Base-by-base conservation (phyloP, 306 rosid species). In the Quercus suber region DNA sequence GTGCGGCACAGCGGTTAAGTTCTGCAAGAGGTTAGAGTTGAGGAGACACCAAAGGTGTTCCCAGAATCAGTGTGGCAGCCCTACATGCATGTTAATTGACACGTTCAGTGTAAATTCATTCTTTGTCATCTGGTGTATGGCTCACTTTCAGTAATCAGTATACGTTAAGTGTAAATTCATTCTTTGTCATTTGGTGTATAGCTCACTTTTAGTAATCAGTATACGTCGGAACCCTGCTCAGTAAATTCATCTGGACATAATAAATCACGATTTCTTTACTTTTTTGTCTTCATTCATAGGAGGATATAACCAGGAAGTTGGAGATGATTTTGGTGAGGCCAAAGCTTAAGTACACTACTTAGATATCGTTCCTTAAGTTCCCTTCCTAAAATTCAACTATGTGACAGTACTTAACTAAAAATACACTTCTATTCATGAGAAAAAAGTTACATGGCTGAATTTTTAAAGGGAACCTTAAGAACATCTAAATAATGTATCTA, bases 1-100 rank as follows among this genome's bases (percentile, higher is more conserved):
- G 98, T 68, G 90, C 94, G 17, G 68, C 78, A 35, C 84, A 74
- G 69, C 96, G 96, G 31, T 81, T 91, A 72, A 73, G 74, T 35
- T 83, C 84, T 6, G 84, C 88, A 3, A 45, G 20, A 65, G 80
- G 78, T 71, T 83, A 85, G 76, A 19, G 67, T 23, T 11, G 25
- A 1, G n/a, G 73, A 59, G 59, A 71, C 78, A 80, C 61, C 63
- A 2, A 18, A 14, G 20, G 51, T 52, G 55, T 78, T 59, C 20
- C 23, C 17, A 53, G 56, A 21, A 49, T 51, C n/a, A 55, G 12
- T 17, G 15, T 9, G 45, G 70, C 20, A 56, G 43, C 57, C 61
- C 49, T 25, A 28, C 81, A 69, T 81, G 56, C 43, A 69, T 64
- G 33, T 58, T 37, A 63, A 52, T 75, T 31, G 56, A 33, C 69